Conservation (phyloP, 116 monocot genomes). For the Zostera marina region DNA sequence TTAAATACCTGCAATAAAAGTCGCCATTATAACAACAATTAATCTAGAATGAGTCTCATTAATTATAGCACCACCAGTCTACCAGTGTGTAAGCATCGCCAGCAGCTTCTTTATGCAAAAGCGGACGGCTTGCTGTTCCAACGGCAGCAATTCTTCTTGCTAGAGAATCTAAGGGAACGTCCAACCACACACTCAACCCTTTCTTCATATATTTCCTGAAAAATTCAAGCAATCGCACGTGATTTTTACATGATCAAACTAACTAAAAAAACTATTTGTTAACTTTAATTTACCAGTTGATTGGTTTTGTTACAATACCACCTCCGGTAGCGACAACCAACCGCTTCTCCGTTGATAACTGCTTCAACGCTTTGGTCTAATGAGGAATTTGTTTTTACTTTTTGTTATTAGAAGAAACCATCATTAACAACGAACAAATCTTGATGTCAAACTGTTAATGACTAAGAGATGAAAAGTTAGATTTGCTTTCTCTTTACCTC, state of each 20-base stretch:
- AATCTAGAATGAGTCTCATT: not conserved
- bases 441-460: not conserved
- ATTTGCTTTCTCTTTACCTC: constrained; percentile 25
- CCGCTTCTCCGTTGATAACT: constrained; percentile 48
- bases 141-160: constrained; percentile 89
- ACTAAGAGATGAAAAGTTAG: not conserved
- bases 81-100: constrained; percentile 85
- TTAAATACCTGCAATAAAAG: constrained; percentile 40
- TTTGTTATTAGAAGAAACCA: not conserved
- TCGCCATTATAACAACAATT: not conserved
- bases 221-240: not conserved
- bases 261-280: constrained; percentile 2
- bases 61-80: not conserved
- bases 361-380: constrained; percentile 49
- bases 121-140: constrained; percentile 83
- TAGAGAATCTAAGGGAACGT: constrained; percentile 87
- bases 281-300: constrained; percentile 56
- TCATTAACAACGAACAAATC: not conserved
- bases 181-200: constrained; percentile 74
- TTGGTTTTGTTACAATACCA: constrained; percentile 71
- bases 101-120: constrained; percentile 68
- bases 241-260: not conserved
- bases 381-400: constrained; percentile 1
- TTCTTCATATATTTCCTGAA: constrained; percentile 85
- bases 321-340: constrained; percentile 92